Evolutionary conservation across 106 monocot species (phyloP).

Genomic region (Posidonia australis): DNA sequence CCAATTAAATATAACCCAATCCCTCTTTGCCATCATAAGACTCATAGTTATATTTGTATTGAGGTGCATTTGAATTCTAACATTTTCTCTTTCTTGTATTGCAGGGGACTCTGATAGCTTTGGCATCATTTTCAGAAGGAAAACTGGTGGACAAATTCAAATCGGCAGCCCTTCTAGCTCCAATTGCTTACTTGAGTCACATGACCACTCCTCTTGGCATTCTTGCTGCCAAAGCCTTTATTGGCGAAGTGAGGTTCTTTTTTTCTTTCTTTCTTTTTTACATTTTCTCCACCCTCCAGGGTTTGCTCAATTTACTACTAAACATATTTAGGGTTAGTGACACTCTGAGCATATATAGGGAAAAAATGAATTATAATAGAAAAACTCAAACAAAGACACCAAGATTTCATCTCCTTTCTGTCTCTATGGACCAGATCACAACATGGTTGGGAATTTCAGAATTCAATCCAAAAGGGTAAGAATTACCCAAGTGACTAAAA

Average conservation of each 20-base stretch:
- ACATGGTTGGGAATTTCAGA: conserved; percentile 63
- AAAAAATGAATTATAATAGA: too few species aligned
- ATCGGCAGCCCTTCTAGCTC: conserved; percentile 43
- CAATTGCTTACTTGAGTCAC: conserved; percentile 50
- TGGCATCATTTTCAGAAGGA: conserved; percentile 56
- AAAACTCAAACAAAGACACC: too few species aligned
- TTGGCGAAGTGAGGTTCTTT: conserved; percentile 50
- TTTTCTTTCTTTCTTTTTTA: too few species aligned
- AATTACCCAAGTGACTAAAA: neutral
- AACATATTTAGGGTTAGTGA: too few species aligned
- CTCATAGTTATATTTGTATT: too few species aligned
- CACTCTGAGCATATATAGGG: too few species aligned
- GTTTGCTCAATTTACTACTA: too few species aligned
- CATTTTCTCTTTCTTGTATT: too few species aligned
- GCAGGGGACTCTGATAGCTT: conserved; percentile 49
- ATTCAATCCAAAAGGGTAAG: conserved; percentile 69
- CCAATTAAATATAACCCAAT: too few species aligned
- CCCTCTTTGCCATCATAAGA: too few species aligned
- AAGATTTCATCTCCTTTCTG: neutral
- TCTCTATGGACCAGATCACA: conserved; percentile 30
- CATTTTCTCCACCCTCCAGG: too few species aligned
- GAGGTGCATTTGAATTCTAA: too few species aligned
- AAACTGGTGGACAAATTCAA: conserved; percentile 41
- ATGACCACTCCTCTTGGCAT: conserved; percentile 48
- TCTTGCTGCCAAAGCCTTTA: conserved; percentile 42